Evolutionary conservation across 179 eudicot species (phyloP), one percentile per base, ranked within the genome.

Genomic region (Spergularia azorica): DNA sequence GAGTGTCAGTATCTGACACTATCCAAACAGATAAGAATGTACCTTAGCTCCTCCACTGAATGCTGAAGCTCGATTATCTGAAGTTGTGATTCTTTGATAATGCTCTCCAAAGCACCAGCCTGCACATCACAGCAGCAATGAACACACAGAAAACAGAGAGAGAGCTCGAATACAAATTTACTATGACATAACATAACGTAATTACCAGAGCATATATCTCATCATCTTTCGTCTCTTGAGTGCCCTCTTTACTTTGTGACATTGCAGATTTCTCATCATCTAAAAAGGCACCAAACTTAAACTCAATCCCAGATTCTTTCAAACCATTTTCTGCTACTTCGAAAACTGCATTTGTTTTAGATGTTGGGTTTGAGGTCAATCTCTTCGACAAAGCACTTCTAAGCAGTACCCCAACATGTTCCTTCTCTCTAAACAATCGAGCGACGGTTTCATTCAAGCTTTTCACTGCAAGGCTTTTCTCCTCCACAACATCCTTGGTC

Each of bases 81-180:
- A 80, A 90, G 77, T 80, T 96, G 99, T 54, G 98, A 87, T 77
- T 90, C 93, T 87, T 91, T 93, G 18, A 96, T 88, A 18, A 96
- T 93, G 79, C 88, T 88, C 82, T 96, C 99, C 84, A 96, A 83
- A 76, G 98, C 99, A 85, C 96, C 94, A 80, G 99, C 99, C 99
- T 96, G 79, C 85, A 84, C 63, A 63, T 12, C 18, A 15, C 56
- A 18, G 59, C 59, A 61, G 70, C 60, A 60, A 69, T 41, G 39
- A 82, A 71, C 17, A 18, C 38, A 73, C 55, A 51, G 17, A 70
- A 26, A 73, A 79, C 0, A 32, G 32, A 20, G 60, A 59, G 36
- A 54, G 43, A 16, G 48, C 41, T 70, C 18, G 74, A 20, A 41
- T 5, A 38, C 15, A 21, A 36, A 62, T 41, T 20, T 38, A 20